Evolutionary conservation across 164 flowering plant genomes (phyloP).

Genomic region (Tetracentron sinense): DNA sequence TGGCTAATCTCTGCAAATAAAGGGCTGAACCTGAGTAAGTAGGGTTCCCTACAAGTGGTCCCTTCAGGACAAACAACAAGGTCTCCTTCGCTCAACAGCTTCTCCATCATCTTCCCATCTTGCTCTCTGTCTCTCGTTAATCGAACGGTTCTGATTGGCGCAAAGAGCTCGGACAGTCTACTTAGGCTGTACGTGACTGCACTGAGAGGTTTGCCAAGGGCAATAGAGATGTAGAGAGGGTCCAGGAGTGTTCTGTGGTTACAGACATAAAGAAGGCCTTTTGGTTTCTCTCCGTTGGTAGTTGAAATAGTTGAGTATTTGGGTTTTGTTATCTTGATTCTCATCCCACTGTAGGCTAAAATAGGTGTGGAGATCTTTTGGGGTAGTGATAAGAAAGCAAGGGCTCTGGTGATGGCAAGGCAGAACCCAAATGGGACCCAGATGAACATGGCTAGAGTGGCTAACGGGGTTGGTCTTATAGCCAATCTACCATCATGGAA

Average conservation of each 20-base stretch:
- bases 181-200: conserved; percentile 63
- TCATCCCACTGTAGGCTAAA: conserved; percentile 26
- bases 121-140: conserved; percentile 34
- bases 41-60: conserved; percentile 65
- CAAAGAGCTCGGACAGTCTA: conserved; percentile 37
- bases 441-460: conserved; percentile 33
- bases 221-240: conserved; percentile 38
- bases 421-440: conserved; percentile 43
- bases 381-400: conserved; percentile 27
- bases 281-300: not conserved
- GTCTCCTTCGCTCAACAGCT: conserved; percentile 37
- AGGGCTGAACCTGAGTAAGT: conserved; percentile 55
- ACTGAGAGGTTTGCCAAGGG: conserved; percentile 26
- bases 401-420: conserved; percentile 25
- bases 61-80: conserved; percentile 67
- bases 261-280: conserved; percentile 43
- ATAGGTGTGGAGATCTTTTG: conserved; percentile 23
- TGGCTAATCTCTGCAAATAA: conserved; percentile 49
- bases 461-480: conserved; percentile 29
- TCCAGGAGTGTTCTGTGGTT: conserved; percentile 55
- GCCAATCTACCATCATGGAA: conserved; percentile 60
- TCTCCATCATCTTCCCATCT: conserved; percentile 41
- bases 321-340: conserved; percentile 8
- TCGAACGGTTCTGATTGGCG: conserved; percentile 54
- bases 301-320: not conserved